Evolutionary conservation across 306 rosid genomes (phyloP).

Genomic region (Medicago ruthenica): DNA sequence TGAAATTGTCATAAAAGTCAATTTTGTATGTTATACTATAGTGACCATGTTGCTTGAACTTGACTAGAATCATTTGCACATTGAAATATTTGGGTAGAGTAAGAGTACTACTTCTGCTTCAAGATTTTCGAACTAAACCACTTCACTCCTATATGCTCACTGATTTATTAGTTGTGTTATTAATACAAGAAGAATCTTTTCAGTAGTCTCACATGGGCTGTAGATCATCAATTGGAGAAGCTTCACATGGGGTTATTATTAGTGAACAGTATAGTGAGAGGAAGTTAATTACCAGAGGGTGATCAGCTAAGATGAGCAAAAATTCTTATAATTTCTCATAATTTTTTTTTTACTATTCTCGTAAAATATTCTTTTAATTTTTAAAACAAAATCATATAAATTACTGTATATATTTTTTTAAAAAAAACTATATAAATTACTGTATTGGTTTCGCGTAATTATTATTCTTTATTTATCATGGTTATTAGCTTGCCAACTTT

Average conservation of each 20-base stretch:
- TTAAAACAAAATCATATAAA: background rate
- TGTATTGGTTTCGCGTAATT: too few relatives aligned
- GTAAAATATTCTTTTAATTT: too few relatives aligned
- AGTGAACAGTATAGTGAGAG: too few relatives aligned
- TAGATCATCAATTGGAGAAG: background rate
- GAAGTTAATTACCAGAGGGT: too few relatives aligned
- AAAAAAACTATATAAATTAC: too few relatives aligned
- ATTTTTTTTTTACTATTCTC: too few relatives aligned
- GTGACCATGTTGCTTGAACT: constrained; percentile 17
- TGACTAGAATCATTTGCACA: background rate
- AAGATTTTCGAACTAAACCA: background rate
- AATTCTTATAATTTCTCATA: too few relatives aligned
- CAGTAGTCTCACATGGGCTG: background rate
- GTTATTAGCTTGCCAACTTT: too few relatives aligned
- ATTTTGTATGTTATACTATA: background rate
- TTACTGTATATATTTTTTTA: background rate
- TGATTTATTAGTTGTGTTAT: constrained; percentile 9
- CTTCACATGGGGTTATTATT: background rate
- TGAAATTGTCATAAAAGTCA: too few relatives aligned
- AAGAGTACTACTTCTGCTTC: background rate
- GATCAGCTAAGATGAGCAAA: background rate
- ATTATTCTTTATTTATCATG: too few relatives aligned
- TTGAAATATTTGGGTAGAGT: background rate
- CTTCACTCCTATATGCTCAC: background rate
- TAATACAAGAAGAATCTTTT: background rate